Evolutionary conservation across 345 rosid species (phyloP), one percentile per base, ranked within the genome.

Genomic region (Turritis glabra): DNA sequence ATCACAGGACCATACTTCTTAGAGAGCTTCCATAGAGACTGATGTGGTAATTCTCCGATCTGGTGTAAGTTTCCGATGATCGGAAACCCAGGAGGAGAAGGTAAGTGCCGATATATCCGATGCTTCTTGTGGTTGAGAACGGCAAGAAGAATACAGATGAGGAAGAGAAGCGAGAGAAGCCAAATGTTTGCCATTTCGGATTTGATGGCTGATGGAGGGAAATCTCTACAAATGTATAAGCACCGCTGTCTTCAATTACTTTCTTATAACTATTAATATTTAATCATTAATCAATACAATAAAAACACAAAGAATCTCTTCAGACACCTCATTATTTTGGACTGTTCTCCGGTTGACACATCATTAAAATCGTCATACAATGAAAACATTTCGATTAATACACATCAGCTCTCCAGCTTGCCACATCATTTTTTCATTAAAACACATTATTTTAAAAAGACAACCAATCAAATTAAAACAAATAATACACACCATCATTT

Each of bases 31-130:
- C 72, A 55, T 12, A 81, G 52, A 60, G 82, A 65, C 3, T 71
- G 74, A 54, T 81, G 84, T 13, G 77, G 72, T 53, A 75, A 35
- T 5, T 29, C 53, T 22, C 69, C 58, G 2, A 79, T 13, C 47
- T 79, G 81, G 47, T 67, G 80, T 60, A 82, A 65, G 67, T 82
- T 79, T 23, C 82, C 85, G 7, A 76, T 21, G 30, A 79, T 37
- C 0, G 85, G 81, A 51, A 79, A 37, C 17, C 61, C 35, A 37
- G 61, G 50, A 37, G 72, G 72, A 35, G 61, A 67, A 0, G 72
- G 72, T 52, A 1, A 32, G 1, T 21, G 48, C 1, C 55, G 50
- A 14, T 26, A 8, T 35, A 35, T 19, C 17, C 17, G 41, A 30
- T 2, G 33, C 4, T n/a, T 64, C 29, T 64, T 64, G 70, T 48